Conservation (phyloP, 345 rosid species). For the Psidium friedrichsthalianum region DNA sequence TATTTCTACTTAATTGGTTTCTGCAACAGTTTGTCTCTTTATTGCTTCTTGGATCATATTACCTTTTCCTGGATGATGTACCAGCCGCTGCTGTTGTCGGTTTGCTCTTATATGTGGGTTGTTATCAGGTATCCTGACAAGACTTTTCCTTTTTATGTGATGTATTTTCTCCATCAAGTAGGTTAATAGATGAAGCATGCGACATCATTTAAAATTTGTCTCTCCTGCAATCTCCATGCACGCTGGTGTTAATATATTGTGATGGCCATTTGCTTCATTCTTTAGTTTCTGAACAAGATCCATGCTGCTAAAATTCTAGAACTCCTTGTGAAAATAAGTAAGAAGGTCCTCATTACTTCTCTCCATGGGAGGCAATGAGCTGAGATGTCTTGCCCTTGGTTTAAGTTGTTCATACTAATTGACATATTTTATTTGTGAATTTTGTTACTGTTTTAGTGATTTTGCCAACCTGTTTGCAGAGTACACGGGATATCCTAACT, state of each 20-base stretch:
- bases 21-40: constrained; percentile 58
- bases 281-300: not conserved
- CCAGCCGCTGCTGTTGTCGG: constrained; percentile 69
- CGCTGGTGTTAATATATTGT: not conserved
- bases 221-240: not conserved
- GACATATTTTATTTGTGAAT: not conserved
- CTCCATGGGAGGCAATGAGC: not conserved
- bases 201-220: not conserved
- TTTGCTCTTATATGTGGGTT: constrained; percentile 80
- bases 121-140: constrained; percentile 65
- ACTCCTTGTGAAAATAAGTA: not conserved
- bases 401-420: not conserved
- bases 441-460: not conserved
- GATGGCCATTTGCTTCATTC: not conserved
- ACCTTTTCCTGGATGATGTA: constrained; percentile 57
- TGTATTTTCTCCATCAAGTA: not conserved
- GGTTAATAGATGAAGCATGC: not conserved
- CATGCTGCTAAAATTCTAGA: not conserved
- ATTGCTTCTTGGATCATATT: constrained; percentile 84
- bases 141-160: not conserved
- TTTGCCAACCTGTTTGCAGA: not conserved
- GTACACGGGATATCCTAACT: not conserved
- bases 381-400: not conserved
- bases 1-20: constrained; percentile 1
- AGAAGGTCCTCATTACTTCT: not conserved